phyloP scores from a whole-genome alignment of 805 yeast species.

The Wickerhamomyces kurtzmanii region DNA sequence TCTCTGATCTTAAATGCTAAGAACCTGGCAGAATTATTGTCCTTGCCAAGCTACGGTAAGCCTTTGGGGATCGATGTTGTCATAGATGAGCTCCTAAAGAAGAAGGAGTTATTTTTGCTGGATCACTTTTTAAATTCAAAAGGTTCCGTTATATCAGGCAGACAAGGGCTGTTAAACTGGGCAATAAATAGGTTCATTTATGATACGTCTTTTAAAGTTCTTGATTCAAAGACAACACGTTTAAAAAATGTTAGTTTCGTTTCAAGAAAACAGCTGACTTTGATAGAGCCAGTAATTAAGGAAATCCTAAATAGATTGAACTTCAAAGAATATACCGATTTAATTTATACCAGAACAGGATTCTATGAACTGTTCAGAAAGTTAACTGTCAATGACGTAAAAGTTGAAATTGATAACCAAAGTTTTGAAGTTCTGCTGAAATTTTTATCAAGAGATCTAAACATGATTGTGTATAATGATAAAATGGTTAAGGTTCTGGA shows the following conservation, averaged over 20 bases:
- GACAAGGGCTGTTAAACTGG: conserved; percentile 11
- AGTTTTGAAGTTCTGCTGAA: conserved; percentile 12
- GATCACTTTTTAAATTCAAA: conserved; percentile 16
- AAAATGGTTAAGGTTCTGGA: conserved; percentile 12
- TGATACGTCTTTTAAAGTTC: conserved; percentile 12
- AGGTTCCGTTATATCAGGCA: too few relatives aligned
- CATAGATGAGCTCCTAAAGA: conserved; percentile 19
- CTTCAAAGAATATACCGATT: too few relatives aligned
- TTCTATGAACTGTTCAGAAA: conserved; percentile 5
- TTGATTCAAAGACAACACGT: too few relatives aligned
- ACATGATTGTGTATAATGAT: conserved; percentile 7
- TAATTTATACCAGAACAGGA: too few relatives aligned
- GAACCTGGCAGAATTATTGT: conserved; percentile 16
- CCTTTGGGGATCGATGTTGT: conserved; percentile 26
- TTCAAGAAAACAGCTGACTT: too few relatives aligned
- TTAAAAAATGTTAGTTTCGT: too few relatives aligned
- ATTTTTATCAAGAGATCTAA: conserved; percentile 12
- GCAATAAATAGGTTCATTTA: conserved; percentile 11
- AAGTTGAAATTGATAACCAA: conserved; percentile 5
- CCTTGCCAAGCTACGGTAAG: conserved; percentile 19
- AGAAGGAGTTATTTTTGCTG: conserved; percentile 18
- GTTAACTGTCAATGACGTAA: conserved; percentile 1
- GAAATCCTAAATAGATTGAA: too few relatives aligned
- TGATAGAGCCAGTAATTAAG: too few relatives aligned
- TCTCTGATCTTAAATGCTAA: conserved; percentile 16